Conservation (phyloP, 2,329 filamentous ascomycete species). For the Sarocladium kiliense region DNA sequence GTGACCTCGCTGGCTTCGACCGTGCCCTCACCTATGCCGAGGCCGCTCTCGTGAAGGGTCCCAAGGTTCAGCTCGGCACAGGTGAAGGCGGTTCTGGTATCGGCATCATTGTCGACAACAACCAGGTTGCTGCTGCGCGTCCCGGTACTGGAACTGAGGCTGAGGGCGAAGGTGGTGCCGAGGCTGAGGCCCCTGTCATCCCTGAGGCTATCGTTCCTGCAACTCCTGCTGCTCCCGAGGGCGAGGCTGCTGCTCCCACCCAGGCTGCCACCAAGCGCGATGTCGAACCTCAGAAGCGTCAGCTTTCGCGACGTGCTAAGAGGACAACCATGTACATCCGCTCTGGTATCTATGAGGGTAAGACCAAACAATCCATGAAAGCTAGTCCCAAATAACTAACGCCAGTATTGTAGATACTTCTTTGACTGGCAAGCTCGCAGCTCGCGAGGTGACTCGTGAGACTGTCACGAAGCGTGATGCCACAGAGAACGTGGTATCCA, state of each 20-base stretch:
- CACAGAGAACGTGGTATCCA: neutral
- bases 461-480: neutral
- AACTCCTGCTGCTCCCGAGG: neutral
- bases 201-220: neutral
- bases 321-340: slow-evolving; percentile 6
- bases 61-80: neutral
- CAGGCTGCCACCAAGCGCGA: neutral
- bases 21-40: neutral
- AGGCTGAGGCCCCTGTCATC: neutral
- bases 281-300: neutral
- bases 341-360: neutral
- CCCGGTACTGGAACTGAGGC: neutral
- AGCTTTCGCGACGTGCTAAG: neutral
- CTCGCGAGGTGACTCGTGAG: neutral
- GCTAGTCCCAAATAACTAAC: neutral
- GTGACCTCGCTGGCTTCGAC: slow-evolving; percentile 1
- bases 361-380: neutral
- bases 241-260: neutral
- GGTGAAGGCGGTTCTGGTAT: slow-evolving; percentile 1
- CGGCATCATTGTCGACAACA: slow-evolving; percentile 5
- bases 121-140: neutral
- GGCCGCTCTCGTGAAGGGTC: slow-evolving; percentile 1
- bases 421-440: neutral
- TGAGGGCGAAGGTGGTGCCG: neutral
- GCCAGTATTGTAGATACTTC: neutral